These are phyloP conservation scores for Daldinia childiae DNA, from an alignment of 495 filamentous ascomycete genomes.

Conservation along the genomic window DNA sequence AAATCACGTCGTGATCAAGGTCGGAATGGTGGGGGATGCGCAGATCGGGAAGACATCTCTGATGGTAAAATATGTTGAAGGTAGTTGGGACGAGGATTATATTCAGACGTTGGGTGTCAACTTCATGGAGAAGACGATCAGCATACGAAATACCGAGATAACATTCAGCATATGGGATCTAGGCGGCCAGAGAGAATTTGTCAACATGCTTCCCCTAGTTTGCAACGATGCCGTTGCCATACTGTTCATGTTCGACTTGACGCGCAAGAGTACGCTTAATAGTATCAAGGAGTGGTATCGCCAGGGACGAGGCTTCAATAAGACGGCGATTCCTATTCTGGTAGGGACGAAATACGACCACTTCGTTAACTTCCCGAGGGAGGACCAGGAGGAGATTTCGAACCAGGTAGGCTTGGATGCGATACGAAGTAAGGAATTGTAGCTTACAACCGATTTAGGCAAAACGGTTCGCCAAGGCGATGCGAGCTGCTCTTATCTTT, in stretches of 20 bases:
- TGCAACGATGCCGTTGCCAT: constrained; percentile 99
- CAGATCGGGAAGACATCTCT: constrained; percentile 98
- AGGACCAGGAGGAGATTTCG: constrained; percentile 98
- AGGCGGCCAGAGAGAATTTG: constrained; percentile 96
- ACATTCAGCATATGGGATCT: constrained; percentile 99
- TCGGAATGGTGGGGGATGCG: constrained; percentile 98
- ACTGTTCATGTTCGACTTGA: constrained; percentile 99
- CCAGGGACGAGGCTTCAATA: constrained; percentile 97
- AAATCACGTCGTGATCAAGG: constrained; percentile 97
- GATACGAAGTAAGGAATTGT: neutral
- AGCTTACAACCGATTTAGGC: constrained; percentile 66
- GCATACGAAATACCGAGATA: constrained; percentile 99
- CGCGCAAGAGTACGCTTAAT: constrained; percentile 96
- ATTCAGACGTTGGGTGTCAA: constrained; percentile 99
- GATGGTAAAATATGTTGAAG: constrained; percentile 99
- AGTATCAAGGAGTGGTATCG: constrained; percentile 99
- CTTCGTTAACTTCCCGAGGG: constrained; percentile 96
- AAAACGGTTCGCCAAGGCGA: constrained; percentile 94
- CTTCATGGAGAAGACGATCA: constrained; percentile 99
- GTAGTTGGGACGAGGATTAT: constrained; percentile 99
- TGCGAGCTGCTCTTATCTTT: constrained; percentile 97
- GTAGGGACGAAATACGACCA: constrained; percentile 99
- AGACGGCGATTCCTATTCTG: constrained; percentile 96
- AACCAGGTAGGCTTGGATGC: constrained; percentile 72
- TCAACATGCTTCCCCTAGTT: constrained; percentile 98